Base-by-base conservation (phyloP, 1,284 basidiomycete genomes). In the Ustilago esculenta region DNA sequence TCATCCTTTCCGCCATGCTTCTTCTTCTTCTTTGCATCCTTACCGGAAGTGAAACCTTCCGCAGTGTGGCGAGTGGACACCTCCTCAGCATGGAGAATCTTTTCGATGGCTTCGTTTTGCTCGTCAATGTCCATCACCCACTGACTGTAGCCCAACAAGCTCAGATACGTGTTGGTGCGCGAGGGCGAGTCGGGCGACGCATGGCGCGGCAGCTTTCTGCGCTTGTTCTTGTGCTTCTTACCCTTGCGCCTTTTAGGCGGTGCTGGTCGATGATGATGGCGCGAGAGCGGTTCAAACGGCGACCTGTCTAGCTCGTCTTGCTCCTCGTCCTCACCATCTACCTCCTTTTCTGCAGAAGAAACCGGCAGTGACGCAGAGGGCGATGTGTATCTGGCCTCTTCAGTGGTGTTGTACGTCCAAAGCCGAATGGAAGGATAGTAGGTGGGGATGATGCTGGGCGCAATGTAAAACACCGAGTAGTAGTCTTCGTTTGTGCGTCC, bases 351-450 rank as follows among this genome's bases (percentile, higher is more conserved):
- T 6, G 30, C 44, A 8, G 51, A 42, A 18, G 30, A 34, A 23
- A 20, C 9, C 33, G 37, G 25, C 17, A 29, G 18, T 15, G 14
- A 4, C 27, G 14, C 21, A 42, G 21, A 15, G 15, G 5, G 36
- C 23, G 40, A 36, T 18, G 36, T 35, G 51, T 59, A 58, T 20
- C 50, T 20, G 20, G 44, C 49, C 24, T 30, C 45, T 12, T 61
- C 61, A 5, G 59, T 67, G 3, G 68, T 76, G 51, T 84, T 84
- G 72, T 83, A 84, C 25, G 81, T 87, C 84, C 89, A 95, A 3
- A 95, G 85, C 63, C 93, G 85, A 70, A 94, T 88, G 10, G 89
- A 87, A 2, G 94, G 92, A 40, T 91, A 83, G 82, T 91, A 95
- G 45, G 92, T 92, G n/a, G 93, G 93, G 51, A 95, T 90, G 25